Percentiles rank a stretch among this genome's conserved stretches.
phyloP scores from a whole-genome alignment of 225 moss, liverwort and hornwort species.

The Physcomitrium patens region DNA sequence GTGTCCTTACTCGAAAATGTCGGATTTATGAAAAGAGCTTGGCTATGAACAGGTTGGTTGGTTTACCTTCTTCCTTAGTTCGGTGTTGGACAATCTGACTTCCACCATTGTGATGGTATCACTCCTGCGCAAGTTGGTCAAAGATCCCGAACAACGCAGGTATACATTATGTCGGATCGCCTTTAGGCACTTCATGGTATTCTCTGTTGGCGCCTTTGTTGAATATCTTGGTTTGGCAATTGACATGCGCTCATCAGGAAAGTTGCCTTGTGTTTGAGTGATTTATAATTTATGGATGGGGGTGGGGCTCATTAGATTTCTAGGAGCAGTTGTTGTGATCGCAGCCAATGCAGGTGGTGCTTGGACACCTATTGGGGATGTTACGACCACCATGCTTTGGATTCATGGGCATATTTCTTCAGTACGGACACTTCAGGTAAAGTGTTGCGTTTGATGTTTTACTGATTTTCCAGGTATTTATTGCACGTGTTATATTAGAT shows the following conservation, averaged over 20 bases:
- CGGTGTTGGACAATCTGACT: slow-evolving; percentile 94
- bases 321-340: slow-evolving; percentile 98
- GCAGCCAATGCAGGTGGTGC: slow-evolving; percentile 99
- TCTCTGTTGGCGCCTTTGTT: slow-evolving; percentile 1
- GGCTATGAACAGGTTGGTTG: slow-evolving; percentile 68
- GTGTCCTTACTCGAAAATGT: slow-evolving; percentile 19
- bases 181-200: slow-evolving; percentile 3
- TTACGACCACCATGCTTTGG: slow-evolving; percentile 99
- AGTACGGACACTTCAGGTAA: slow-evolving; percentile 85
- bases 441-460: neutral
- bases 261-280: slow-evolving; percentile 8
- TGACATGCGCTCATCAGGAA: neutral
- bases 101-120: slow-evolving; percentile 99
- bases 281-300: slow-evolving; percentile 23
- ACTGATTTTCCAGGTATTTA: neutral
- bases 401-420: slow-evolving; percentile 98
- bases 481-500: too few relatives aligned
- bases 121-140: slow-evolving; percentile 89
- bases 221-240: neutral
- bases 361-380: slow-evolving; percentile 99
- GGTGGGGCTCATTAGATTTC: slow-evolving; percentile 47
- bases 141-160: slow-evolving; percentile 91
- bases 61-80: slow-evolving; percentile 94
- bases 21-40: slow-evolving; percentile 28
- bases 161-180: slow-evolving; percentile 33